Base-by-base conservation (phyloP, 1,284 basidiomycete species). In the Neolentinus lepideus region DNA sequence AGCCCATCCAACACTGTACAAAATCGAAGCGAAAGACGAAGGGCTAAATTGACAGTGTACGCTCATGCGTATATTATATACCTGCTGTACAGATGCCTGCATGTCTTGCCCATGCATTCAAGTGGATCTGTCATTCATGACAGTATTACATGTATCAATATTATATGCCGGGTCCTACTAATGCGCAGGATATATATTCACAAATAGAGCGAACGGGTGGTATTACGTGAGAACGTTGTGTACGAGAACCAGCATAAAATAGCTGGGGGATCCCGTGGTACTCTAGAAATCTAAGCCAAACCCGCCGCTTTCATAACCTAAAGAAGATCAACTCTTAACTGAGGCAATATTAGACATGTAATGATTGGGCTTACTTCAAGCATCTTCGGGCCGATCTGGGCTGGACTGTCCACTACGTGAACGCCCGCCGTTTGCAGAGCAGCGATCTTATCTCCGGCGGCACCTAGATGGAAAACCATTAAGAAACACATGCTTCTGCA, bases 391-490 rank as follows among this genome's bases (percentile, higher is more conserved):
- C 94, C 94, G 68, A 98, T 94, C 77, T 94, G 88, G 8, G 94
- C 93, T n/a, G 97, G 97, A 69, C 92, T 94, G 71, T 97, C 85
- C 31, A 94, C 96, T 58, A 99, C 95, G 63, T 95, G 80, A 35
- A 85, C 96, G 61, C 97, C 97, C 35, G 97, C 97, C 66, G 81
- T 86, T 70, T 94, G 85, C 46, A 99, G 80, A n/a, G 97, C 96
- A 59, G 83, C 84, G 55, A 98, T 94, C 76, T 99, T 99, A 77
- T 98, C 96, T 38, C 82, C 83, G 3, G 97, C 97, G 61, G 93
- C 93, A 69, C 92, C 87, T 88, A 62, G 19, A 56, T 26, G 52
- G 19, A 38, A 38, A 12, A 31, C 12, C 38, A 16, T 16, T 16
- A 6, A 6, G 6, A 43, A 43, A 16, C 8, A 43, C 3, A 16